Base-by-base conservation (phyloP, 345 rosid genomes). In the Eucalyptus viminalis region DNA sequence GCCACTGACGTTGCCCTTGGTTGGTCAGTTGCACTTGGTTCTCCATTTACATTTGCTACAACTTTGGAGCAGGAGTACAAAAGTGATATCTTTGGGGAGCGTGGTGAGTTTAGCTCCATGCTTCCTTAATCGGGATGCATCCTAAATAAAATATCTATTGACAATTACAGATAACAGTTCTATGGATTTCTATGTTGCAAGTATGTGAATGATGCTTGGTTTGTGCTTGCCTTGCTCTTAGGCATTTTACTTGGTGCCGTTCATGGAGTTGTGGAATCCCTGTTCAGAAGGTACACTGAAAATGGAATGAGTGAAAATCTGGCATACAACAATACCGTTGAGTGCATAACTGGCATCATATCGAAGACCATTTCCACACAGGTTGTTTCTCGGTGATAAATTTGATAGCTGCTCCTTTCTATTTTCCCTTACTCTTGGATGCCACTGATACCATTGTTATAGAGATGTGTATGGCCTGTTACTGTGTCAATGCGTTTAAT, bases 41-140 rank as follows among this genome's bases (percentile, higher is more conserved):
- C 99, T 86, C 99, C 99, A 60, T 96, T 95, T 89, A 94, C 99
- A 12, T 97, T 97, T 93, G 98, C 97, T 40, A 96, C 97, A 37
- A 96, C 97, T 58, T 92, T 97, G 90, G 99, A 97, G 93, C 96
- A 95, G 91, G 99, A 97, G 93, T 97, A 97, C 92, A 96, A 90
- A 96, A 97, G 99, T 94, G 99, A 97, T 91, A 97, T 97, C 89
- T 97, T 97, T 87, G 99, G 99, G 88, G 99, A 97, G 92, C 93
- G 98, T 27, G 99, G 99, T 95, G 80, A 91, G 95, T 91, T 51
- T 65, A 54, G 65, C 86, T 43, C 15, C 86, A 9, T 29, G 37
- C 31, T 86, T 43, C 7, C 51, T 47, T 31, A 24, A 27, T 25
- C 0, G 27, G 45, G 45, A 9, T 72, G 45, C 37, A 72, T 72